Evolutionary conservation across 306 rosid genomes (phyloP), one percentile per base, ranked within the genome.

Genomic region (Castanea mollissima): DNA sequence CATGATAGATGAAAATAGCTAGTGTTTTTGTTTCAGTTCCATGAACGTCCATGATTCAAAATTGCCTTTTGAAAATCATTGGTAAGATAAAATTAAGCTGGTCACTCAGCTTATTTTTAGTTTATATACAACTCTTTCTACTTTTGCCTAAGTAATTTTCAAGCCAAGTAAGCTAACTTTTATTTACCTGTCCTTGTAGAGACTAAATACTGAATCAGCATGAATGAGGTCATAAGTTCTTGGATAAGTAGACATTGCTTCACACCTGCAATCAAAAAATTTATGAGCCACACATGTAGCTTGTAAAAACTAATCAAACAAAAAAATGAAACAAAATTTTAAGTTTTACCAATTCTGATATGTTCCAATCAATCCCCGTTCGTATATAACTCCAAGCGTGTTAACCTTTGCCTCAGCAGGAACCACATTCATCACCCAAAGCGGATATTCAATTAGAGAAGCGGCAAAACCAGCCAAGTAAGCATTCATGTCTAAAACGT

Each of bases 171-270:
- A 7, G 46, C 46, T 38, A 38, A 38, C 46, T 38, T 8, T 7
- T 46, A 9, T 69, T 60, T 86, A 89, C 97, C 90, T 91, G 75
- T 79, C 79, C 49, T 81, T 76, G 81, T 94, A 89, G 69, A 92
- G 92, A 83, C 87, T 89, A 80, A 92, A 90, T 51, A 94, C 76
- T 57, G 90, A 86, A 86, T 94, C 94, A 14, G 92, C 96, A 82
- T 94, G 97, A 80, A 94, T 88, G 46, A 94, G 78, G 69, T 91
- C 97, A 67, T 92, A 94, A 41, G 96, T 90, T 81, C 98, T 89
- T 62, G 97, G 98, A 87, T 92, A 91, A 29, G 97, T 94, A 71
- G 97, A 94, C 97, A 94, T 88, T 70, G 96, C 98, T 78, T 94
- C 98, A 81, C 97, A 90, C 97, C 98, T 93, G 89, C 73, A 80